Conservation (phyloP, 768 basidiomycete species). For the Crepidotus variabilis region DNA sequence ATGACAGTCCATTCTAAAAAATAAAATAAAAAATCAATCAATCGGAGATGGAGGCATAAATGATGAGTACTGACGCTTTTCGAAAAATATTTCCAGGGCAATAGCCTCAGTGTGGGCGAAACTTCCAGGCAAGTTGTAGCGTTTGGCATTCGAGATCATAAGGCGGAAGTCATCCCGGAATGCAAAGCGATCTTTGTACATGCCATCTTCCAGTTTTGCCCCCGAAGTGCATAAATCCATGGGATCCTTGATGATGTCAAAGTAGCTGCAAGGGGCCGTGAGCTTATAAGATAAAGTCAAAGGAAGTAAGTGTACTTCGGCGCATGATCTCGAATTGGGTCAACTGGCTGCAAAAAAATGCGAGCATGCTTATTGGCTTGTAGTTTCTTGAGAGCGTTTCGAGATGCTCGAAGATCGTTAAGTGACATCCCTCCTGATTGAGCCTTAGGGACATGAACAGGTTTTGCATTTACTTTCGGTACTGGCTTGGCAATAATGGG, state of each 20-base stretch:
- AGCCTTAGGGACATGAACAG: constrained; percentile 59
- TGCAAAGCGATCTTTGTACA: constrained; percentile 79
- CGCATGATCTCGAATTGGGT: constrained; percentile 89
- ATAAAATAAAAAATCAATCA: background rate
- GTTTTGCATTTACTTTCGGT: constrained; percentile 28
- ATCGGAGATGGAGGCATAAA: background rate
- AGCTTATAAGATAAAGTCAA: constrained; percentile 4
- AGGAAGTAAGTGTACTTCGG: constrained; percentile 57
- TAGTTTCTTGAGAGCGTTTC: constrained; percentile 78
- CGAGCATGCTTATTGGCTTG: constrained; percentile 67
- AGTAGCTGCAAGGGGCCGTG: constrained; percentile 57
- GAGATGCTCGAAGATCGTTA: constrained; percentile 72
- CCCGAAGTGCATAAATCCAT: constrained; percentile 93
- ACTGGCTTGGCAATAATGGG: constrained; percentile 16
- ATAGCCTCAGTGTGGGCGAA: constrained; percentile 75
- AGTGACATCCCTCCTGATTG: constrained; percentile 74
- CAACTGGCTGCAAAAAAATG: constrained; percentile 87
- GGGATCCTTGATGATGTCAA: constrained; percentile 84
- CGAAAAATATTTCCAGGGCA: constrained; percentile 75
- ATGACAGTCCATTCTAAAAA: constrained; percentile 80
- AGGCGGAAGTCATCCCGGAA: constrained; percentile 86
- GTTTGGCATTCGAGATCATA: constrained; percentile 84
- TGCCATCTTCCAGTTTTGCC: constrained; percentile 81
- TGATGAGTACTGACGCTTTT: constrained; percentile 63
- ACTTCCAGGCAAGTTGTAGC: constrained; percentile 73